Evolutionary conservation across 164 flowering plant species (phyloP).

Genomic region (Macadamia integrifolia): DNA sequence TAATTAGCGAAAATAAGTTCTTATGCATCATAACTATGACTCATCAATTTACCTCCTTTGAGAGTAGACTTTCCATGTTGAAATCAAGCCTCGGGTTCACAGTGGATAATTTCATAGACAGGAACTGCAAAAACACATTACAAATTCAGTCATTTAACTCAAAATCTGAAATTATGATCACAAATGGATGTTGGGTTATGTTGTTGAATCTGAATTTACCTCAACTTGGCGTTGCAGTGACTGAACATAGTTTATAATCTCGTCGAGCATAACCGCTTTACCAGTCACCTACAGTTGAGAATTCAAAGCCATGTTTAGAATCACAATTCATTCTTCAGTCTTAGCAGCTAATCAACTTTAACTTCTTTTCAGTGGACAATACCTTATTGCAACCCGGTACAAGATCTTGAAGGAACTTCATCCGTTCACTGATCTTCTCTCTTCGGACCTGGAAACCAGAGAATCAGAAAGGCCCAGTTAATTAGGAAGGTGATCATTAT

Average conservation of each 20-base stretch:
- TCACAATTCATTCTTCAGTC: background rate
- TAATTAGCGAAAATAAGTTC: too few relatives aligned
- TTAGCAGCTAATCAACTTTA: background rate
- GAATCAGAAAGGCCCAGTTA: background rate
- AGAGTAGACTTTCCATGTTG: conserved; percentile 46
- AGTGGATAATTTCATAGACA: conserved; percentile 76
- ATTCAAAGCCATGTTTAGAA: conserved; percentile 12
- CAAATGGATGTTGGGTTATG: background rate
- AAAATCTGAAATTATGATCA: background rate
- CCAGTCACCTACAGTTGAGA: conserved; percentile 66
- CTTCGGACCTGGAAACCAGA: conserved; percentile 57
- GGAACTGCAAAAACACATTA: conserved; percentile 40
- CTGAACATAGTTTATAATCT: too few relatives aligned
- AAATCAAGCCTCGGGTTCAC: conserved; percentile 63
- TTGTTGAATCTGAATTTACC: conserved; percentile 32
- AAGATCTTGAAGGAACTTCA: conserved; percentile 93
- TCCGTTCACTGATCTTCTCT: conserved; percentile 91
- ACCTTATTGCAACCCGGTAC: conserved; percentile 98
- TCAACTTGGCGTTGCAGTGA: conserved; percentile 23
- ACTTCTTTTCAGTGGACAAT: background rate
- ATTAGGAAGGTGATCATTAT: background rate
- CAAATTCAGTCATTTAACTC: background rate
- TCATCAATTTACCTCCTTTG: conserved; percentile 52
- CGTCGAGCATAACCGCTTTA: conserved; percentile 49
- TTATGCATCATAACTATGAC: background rate